Base-by-base conservation (phyloP, 805 yeast species). In the Cyberlindnera mississippiensis region DNA sequence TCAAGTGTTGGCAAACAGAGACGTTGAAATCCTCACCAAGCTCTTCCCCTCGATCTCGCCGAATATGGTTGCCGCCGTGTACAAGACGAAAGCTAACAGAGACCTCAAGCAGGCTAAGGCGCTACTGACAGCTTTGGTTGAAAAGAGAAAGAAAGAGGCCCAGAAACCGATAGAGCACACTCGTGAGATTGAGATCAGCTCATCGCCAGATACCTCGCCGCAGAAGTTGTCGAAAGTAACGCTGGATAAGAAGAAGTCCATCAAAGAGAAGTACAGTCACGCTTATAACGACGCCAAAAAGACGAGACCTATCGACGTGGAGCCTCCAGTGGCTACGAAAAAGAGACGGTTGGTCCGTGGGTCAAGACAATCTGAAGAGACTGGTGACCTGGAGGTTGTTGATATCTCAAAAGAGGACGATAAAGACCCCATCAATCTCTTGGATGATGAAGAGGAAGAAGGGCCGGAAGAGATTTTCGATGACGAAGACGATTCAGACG, bases 401-500 rank as follows among this genome's bases (percentile, higher is more conserved):
- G 33, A 34, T 10, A 19, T 37, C 14, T n/a, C n/a, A n/a, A 40
- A 37, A 12, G 29, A 14, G 19, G 26, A 3, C 14, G 35, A 30
- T 17, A 41, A 39, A 20, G 46, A 42, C 15, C 43, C 47, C 8
- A 38, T 52, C 32, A 45, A 43, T 26, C 37, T 54, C 32, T 24
- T 46, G 3, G 55, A 61, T 44, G 52, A 46, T 40, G 52, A 46
- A 43, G 58, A 57, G 38, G 48, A 56, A 33, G n/a, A n/a, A n/a
- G n/a, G n/a, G n/a, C 48, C 51, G 11, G 73, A 67, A 28, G 72
- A 67, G n/a, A n/a, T 27, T 24, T 8, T 8, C 11, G 81, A 71
- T 35, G 76, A 67, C 18, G 75, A 69, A 32, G 58, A 76, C 30
- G 79, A 76, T 46, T 61, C 70, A 53, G 78, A 77, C 15, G 75